A percentile compares a stretch with the other conserved stretches of the same genome.
Evolutionary conservation across 129 eudicot genomes (phyloP).

Genomic region (Pittosporum tobira): DNA sequence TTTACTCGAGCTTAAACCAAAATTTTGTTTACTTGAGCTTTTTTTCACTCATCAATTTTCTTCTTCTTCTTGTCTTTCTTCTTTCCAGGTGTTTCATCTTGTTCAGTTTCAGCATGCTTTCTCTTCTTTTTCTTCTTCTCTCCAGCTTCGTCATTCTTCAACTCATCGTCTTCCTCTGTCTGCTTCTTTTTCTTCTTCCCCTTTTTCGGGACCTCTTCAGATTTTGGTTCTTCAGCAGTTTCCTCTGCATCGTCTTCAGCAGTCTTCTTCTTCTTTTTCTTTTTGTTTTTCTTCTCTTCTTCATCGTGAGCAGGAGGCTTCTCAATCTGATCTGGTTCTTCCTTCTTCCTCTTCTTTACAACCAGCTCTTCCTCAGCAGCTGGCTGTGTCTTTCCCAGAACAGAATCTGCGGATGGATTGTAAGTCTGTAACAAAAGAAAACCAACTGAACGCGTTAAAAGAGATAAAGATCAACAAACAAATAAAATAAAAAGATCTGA

Average conservation of each 20-base stretch:
- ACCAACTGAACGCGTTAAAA: not conserved
- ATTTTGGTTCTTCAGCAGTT: constrained; percentile 27
- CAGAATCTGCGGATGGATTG: constrained; percentile 70
- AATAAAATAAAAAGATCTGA: not conserved
- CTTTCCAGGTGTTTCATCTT: constrained; percentile 19
- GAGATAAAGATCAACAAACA: too few relatives aligned
- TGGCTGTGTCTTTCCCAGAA: constrained; percentile 45
- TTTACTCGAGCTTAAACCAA: too few relatives aligned
- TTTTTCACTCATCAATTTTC: constrained; percentile 26
- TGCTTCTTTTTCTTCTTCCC: constrained; percentile 58
- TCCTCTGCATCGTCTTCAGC: not conserved
- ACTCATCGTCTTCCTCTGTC: constrained; percentile 16
- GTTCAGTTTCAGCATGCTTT: constrained; percentile 55
- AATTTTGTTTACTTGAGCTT: too few relatives aligned
- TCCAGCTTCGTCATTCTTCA: constrained; percentile 13
- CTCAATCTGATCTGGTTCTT: too few relatives aligned
- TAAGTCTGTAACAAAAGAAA: constrained; percentile 32
- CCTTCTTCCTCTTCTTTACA: too few relatives aligned
- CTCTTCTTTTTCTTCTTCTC: constrained; percentile 74
- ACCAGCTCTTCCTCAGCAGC: too few relatives aligned
- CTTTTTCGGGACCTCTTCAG: constrained; percentile 25
- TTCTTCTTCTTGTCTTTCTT: constrained; percentile 58
- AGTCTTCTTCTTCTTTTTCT: constrained; percentile 3
- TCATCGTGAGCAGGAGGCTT: too few relatives aligned
- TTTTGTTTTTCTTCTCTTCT: constrained; percentile 18